A percentile compares a stretch with the other conserved stretches of the same genome.
These are phyloP conservation scores for Imleria badia DNA, from an alignment of 768 basidiomycete species.

Conservation along the genomic window DNA sequence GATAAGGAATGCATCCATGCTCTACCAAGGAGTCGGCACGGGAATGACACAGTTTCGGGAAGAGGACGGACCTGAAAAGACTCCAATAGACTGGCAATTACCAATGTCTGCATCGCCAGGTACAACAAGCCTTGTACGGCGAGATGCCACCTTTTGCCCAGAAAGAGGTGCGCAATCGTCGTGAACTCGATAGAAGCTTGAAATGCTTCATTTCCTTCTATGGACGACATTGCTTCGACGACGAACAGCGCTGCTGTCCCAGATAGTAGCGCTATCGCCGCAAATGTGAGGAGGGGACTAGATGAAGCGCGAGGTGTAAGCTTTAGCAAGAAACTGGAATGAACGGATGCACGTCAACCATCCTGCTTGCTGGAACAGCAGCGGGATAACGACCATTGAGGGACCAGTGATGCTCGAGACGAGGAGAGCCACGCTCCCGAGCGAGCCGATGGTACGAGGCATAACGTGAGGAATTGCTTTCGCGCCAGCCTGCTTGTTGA, in stretches of 20 bases:
- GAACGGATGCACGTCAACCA: conserved; percentile 23
- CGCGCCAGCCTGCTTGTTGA: too few species aligned
- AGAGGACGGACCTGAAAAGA: conserved; percentile 22
- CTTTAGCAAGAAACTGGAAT: not conserved
- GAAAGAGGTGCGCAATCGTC: conserved; percentile 26
- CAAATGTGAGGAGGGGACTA: conserved; percentile 20
- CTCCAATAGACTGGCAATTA: conserved; percentile 23
- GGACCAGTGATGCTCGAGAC: conserved; percentile 27
- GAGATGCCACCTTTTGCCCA: conserved; percentile 26
- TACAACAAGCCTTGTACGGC: conserved; percentile 19
- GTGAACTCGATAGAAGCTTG: conserved; percentile 28
- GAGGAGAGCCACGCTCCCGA: conserved; percentile 27
- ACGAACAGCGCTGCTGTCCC: conserved; percentile 21
- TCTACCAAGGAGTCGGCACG: conserved; percentile 4
- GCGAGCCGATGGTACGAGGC: conserved; percentile 22
- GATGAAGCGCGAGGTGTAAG: not conserved
- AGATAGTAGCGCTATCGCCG: conserved; percentile 17
- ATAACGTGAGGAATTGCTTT: not conserved
- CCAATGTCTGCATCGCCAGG: conserved; percentile 22
- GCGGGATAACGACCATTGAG: conserved; percentile 21
- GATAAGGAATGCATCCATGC: conserved; percentile 25
- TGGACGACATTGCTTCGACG: conserved; percentile 25
- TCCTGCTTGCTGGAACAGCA: conserved; percentile 27
- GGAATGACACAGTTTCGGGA: not conserved
- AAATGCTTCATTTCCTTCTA: conserved; percentile 25